Percentiles rank a stretch among this genome's conserved stretches.
phyloP scores from a whole-genome alignment of 1,284 basidiomycete genomes.

The Gomphus bonarii region DNA sequence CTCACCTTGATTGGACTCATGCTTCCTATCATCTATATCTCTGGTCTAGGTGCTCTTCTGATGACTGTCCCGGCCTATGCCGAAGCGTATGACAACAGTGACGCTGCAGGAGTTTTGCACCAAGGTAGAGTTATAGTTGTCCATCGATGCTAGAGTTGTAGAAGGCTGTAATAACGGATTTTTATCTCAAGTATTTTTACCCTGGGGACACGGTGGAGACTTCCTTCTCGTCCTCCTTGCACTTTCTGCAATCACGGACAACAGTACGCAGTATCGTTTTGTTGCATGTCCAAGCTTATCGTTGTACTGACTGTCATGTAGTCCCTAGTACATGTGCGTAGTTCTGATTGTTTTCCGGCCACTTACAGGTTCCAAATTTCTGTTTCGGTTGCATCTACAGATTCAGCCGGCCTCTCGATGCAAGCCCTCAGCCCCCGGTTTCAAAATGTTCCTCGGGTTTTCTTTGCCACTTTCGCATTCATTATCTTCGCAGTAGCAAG shows the following conservation, averaged over 20 bases:
- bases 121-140: constrained; percentile 12
- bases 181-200: constrained; percentile 29
- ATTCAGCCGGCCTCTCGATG: constrained; percentile 45
- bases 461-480: constrained; percentile 48
- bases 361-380: background rate
- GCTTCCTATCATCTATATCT: constrained; percentile 43
- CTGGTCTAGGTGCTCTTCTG: constrained; percentile 44
- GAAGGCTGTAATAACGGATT: background rate
- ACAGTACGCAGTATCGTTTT: background rate
- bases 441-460: constrained; percentile 45
- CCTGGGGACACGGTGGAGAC: constrained; percentile 42
- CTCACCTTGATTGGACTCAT: constrained; percentile 49
- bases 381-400: constrained; percentile 15
- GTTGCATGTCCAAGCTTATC: background rate
- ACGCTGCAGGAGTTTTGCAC: constrained; percentile 32
- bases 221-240: constrained; percentile 51
- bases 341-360: background rate
- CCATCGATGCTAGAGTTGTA: background rate
- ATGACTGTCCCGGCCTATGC: constrained; percentile 44
- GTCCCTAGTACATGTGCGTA: constrained; percentile 23
- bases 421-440: constrained; percentile 46
- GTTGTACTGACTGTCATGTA: background rate
- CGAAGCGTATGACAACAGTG: constrained; percentile 34
- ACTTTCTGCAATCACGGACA: constrained; percentile 29
- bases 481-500: constrained; percentile 47